Conservation (phyloP, 192 early-diverging fungal genomes). For the Polychytrium aggregatum region DNA sequence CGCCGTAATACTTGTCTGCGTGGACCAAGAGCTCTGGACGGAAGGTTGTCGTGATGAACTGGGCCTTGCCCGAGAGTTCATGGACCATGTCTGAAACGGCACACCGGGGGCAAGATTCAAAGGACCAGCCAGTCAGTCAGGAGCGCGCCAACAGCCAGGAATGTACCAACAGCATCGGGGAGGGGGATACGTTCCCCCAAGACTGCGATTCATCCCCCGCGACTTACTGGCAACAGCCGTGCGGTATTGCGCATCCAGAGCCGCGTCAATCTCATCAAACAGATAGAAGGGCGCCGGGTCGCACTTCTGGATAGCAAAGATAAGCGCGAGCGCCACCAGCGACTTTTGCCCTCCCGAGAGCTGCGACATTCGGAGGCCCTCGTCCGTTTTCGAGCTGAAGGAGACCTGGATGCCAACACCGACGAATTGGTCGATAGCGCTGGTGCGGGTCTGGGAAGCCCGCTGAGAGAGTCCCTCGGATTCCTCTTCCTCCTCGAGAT, state of each 20-base stretch:
- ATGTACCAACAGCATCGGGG: too few species aligned
- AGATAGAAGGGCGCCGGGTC: constrained; percentile 98
- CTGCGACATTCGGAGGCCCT: constrained; percentile 86
- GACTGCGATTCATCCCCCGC: too few species aligned
- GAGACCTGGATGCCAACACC: constrained; percentile 90
- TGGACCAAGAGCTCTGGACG: constrained; percentile 84
- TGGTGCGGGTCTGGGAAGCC: not conserved
- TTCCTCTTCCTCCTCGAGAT: constrained; percentile 1
- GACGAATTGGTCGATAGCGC: constrained; percentile 67
- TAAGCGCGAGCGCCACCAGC: constrained; percentile 89
- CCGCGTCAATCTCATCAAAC: constrained; percentile 99
- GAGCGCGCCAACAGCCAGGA: too few species aligned
- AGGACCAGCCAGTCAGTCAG: too few species aligned
- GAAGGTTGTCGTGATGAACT: constrained; percentile 99
- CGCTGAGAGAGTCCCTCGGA: too few species aligned
- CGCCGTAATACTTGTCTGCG: constrained; percentile 95
- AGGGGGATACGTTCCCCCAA: too few species aligned
- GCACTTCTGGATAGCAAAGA: constrained; percentile 97
- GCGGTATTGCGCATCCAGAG: constrained; percentile 88
- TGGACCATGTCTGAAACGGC: constrained; percentile 73
- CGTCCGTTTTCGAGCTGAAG: constrained; percentile 81
- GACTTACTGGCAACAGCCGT: constrained; percentile 74
- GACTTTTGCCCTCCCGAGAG: constrained; percentile 97
- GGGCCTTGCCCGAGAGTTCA: constrained; percentile 67
- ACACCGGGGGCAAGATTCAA: not conserved